phyloP scores from a whole-genome alignment of 257 asterid species.

The Vinca minor region DNA sequence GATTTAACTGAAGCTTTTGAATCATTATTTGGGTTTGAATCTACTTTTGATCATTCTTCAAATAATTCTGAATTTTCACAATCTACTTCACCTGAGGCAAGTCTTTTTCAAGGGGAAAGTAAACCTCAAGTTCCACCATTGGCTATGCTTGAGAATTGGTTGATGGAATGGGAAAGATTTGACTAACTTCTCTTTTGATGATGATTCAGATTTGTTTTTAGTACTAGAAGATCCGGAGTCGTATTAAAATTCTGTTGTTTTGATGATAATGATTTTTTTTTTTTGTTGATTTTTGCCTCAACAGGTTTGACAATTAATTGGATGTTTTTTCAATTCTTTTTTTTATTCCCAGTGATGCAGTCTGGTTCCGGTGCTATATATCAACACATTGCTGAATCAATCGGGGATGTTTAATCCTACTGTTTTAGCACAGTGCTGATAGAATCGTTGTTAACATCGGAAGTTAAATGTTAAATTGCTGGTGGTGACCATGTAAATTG shows the following conservation, averaged over 20 bases:
- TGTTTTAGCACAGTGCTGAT: no score
- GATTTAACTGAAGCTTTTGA: conserved; percentile 44
- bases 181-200: conserved; percentile 36
- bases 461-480: no score
- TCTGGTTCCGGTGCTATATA: no score
- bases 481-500: not conserved
- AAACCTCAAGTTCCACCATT: conserved; percentile 30
- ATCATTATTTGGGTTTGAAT: conserved; percentile 50
- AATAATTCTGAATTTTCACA: conserved; percentile 47
- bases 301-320: conserved; percentile 14
- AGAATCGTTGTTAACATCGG: no score
- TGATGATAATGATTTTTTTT: not conserved
- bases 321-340: not conserved
- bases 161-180: conserved; percentile 53
- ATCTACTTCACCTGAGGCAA: conserved; percentile 36
- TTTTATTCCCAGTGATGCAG: no score
- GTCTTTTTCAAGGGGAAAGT: conserved; percentile 31
- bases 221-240: no score
- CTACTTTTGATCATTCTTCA: conserved; percentile 39
- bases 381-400: no score
- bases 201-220: conserved; percentile 37
- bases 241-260: no score
- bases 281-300: conserved; percentile 11
- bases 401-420: no score
- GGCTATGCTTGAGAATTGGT: conserved; percentile 62